Percentiles rank a stretch among this genome's conserved stretches.
Conservation (phyloP, 805 yeast species). For the Lipomyces starkeyi region DNA sequence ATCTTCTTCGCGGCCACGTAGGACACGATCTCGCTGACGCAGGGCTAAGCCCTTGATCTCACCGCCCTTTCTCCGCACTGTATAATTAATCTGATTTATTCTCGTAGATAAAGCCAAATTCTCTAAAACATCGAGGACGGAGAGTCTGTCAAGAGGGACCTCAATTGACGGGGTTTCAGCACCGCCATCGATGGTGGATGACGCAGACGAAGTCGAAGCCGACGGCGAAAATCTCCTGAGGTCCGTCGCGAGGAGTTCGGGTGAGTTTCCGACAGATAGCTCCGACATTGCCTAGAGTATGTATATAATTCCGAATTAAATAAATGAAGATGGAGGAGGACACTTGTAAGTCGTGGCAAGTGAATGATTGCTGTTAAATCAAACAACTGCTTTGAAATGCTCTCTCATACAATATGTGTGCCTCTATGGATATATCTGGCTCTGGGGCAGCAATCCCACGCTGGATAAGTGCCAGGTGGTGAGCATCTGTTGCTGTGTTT, state of each 20-base stretch:
- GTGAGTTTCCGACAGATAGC: slow-evolving; percentile 16
- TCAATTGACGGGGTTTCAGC: slow-evolving; percentile 23
- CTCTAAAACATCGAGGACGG: slow-evolving; percentile 47
- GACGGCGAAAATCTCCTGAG: slow-evolving; percentile 4
- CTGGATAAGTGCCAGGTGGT: neutral
- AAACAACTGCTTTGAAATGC: neutral
- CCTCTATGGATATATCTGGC: neutral
- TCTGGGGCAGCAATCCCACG: neutral
- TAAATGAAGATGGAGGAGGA: neutral
- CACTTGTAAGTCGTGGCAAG: neutral
- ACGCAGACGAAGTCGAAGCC: slow-evolving; percentile 22
- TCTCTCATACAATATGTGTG: neutral
- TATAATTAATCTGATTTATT: slow-evolving; percentile 40
- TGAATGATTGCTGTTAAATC: neutral
- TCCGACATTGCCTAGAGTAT: neutral
- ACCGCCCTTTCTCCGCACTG: slow-evolving; percentile 40
- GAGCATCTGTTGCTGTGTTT: neutral
- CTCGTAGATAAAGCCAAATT: slow-evolving; percentile 43
- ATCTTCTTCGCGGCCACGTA: slow-evolving; percentile 43
- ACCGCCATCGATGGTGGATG: slow-evolving; percentile 17
- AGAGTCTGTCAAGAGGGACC: slow-evolving; percentile 42
- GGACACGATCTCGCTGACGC: slow-evolving; percentile 41
- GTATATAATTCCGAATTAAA: neutral
- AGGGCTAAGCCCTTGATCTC: slow-evolving; percentile 42
- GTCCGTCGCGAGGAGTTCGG: slow-evolving; percentile 19